Evolutionary conservation across 2,329 filamentous ascomycete genomes (phyloP).

Genomic region (Sarocladium kiliense): DNA sequence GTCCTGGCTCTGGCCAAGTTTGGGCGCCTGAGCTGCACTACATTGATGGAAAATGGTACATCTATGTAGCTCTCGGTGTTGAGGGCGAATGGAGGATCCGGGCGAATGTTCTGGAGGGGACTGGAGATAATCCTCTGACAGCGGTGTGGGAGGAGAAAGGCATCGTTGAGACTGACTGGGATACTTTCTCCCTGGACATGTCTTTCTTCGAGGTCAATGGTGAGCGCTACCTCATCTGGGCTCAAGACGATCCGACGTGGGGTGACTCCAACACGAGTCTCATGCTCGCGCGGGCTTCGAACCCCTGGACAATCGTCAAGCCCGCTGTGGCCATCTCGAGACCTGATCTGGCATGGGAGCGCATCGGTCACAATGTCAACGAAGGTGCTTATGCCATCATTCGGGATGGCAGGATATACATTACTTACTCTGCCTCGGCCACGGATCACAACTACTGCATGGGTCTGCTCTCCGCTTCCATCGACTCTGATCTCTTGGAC

Average conservation of each 20-base stretch:
- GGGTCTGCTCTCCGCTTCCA: conserved; percentile 19
- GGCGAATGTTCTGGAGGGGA: conserved; percentile 23
- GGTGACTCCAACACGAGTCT: conserved; percentile 18
- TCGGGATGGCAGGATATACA: conserved; percentile 14
- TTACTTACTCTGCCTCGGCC: conserved; percentile 15
- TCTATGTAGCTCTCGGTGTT: conserved; percentile 38
- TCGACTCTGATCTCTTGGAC: conserved; percentile 18
- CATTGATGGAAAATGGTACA: conserved; percentile 46
- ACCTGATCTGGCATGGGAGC: conserved; percentile 16
- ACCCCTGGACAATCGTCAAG: conserved; percentile 23
- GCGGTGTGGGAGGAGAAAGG: conserved; percentile 24
- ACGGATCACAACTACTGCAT: conserved; percentile 24
- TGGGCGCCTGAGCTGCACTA: conserved; percentile 53
- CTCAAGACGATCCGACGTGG: conserved; percentile 21
- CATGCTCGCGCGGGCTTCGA: conserved; percentile 19
- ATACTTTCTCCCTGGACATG: conserved; percentile 25
- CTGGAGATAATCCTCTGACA: conserved; percentile 20
- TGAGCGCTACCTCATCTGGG: conserved; percentile 23
- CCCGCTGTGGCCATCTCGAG: conserved; percentile 14
- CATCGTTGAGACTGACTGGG: conserved; percentile 21
- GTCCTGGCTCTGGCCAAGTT: conserved; percentile 33
- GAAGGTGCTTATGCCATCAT: conserved; percentile 16
- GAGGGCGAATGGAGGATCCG: conserved; percentile 16
- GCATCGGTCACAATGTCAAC: conserved; percentile 17
- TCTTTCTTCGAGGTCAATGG: conserved; percentile 22